Evolutionary conservation across 2,329 filamentous ascomycete genomes (phyloP), one percentile per base, ranked within the genome.

Genomic region (Trichoderma lentiforme): DNA sequence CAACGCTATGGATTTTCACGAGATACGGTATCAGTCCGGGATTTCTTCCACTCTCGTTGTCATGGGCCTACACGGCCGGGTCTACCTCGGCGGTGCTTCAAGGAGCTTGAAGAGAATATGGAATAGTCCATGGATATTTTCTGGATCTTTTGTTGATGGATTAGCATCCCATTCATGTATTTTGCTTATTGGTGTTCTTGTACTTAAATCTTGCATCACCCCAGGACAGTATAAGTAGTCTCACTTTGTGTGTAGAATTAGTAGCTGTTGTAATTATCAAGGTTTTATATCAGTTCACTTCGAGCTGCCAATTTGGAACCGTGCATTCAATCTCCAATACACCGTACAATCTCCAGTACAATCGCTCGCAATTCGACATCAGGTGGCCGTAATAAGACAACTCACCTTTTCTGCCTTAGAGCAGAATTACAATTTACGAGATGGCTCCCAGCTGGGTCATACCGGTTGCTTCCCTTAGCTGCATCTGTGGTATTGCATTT

Each of bases 81-180:
- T 63, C 61, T 63, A 63, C 61, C 61, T 63, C 61, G 61, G 61
- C 24, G 61, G 34, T 63, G 34, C 24, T 63, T 47, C 53, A 57
- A 28, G 6, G 8, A 30, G 36, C 60, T 28, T 28, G 15, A 39
- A 43, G 34, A 43, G 47, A 62, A 39, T 47, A 63, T 18, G 53
- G 53, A 57, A 57, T 57, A 57, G 53, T 63, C 47, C 11, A 53
- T 30, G 11, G 21, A 26, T 30, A 43, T 28, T 30, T 26, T 43
- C 11, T 47, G 61, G 61, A 47, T 47, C 61, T 28, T 63, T 63
- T 63, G 34, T n/a, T 63, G 34, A 26, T 43, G 60, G 61, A 63
- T 47, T 30, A 30, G 24, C 15, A 26, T 21, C 6, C 15, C 36
- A 15, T 43, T 30, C 18, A 47, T 30, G 8, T n/a, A 47, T 12